A percentile compares a stretch with the other conserved stretches of the same genome.
Conservation (phyloP, 805 yeast species). For the Kodamaea restingae region DNA sequence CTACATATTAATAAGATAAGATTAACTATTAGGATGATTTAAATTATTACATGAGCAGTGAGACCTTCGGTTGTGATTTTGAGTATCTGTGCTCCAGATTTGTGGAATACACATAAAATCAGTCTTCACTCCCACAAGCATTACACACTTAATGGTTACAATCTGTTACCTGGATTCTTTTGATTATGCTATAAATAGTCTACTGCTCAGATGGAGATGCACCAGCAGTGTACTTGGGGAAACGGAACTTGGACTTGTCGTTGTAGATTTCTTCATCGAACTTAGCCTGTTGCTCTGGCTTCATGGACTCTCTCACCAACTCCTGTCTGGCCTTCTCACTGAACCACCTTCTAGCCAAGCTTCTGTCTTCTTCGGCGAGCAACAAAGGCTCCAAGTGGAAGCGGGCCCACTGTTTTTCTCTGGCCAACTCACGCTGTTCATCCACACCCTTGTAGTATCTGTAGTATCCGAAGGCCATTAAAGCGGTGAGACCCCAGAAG, state of each 20-base stretch:
- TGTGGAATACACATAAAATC: too few relatives aligned
- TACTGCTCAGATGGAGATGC: conserved; percentile 29
- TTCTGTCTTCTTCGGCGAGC: conserved; percentile 80
- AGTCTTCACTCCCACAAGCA: too few relatives aligned
- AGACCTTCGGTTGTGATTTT: too few relatives aligned
- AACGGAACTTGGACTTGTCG: conserved; percentile 42
- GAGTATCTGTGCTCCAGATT: too few relatives aligned
- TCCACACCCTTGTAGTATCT: conserved; percentile 61
- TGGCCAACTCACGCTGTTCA: conserved; percentile 67
- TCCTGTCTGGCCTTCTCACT: conserved; percentile 68
- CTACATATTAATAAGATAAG: not conserved
- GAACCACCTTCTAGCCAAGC: conserved; percentile 63
- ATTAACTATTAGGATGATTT: too few relatives aligned
- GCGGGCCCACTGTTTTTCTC: conserved; percentile 78
- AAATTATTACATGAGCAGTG: too few relatives aligned
- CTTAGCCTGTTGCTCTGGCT: conserved; percentile 34
- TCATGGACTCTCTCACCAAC: conserved; percentile 40
- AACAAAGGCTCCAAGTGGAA: conserved; percentile 68
- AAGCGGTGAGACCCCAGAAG: conserved; percentile 57
- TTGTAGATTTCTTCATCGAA: conserved; percentile 42
- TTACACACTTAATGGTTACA: too few relatives aligned
- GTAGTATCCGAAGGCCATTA: conserved; percentile 72
- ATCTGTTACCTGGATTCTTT: not conserved
- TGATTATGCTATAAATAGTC: conserved; percentile 2
- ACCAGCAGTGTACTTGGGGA: conserved; percentile 42